Evolutionary conservation across 2,329 filamentous ascomycete species (phyloP).

Genomic region (Epichloe sp.): DNA sequence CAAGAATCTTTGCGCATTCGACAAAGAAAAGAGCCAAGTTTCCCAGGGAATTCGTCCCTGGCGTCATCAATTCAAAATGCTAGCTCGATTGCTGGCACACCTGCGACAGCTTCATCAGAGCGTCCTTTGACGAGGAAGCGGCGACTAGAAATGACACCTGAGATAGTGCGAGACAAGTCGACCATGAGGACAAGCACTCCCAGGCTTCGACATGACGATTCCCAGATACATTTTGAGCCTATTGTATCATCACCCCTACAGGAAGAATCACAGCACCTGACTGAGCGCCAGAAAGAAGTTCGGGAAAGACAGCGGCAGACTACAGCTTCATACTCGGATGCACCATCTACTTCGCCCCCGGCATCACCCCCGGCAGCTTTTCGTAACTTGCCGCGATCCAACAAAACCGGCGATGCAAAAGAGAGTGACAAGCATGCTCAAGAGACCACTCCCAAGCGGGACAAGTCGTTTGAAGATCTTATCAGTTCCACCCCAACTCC

Average conservation of each 20-base stretch:
- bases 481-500: constrained; percentile 49
- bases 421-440: constrained; percentile 15
- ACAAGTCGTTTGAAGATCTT: constrained; percentile 33
- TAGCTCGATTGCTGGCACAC: constrained; percentile 6
- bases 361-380: constrained; percentile 13
- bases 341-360: constrained; percentile 38
- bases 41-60: constrained; percentile 17
- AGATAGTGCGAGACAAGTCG: constrained; percentile 11
- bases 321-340: constrained; percentile 53
- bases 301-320: constrained; percentile 57
- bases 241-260: constrained; percentile 43
- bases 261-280: constrained; percentile 59
- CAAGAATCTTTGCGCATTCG: constrained; percentile 31
- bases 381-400: constrained; percentile 8
- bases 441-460: constrained; percentile 32
- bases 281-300: constrained; percentile 68
- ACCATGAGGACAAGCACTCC: constrained; percentile 26
- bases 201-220: constrained; percentile 63
- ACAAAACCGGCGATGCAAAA: constrained; percentile 5
- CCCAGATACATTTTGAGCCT: constrained; percentile 63
- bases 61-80: constrained; percentile 15
- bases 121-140: constrained; percentile 16
- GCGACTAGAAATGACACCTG: constrained; percentile 16
- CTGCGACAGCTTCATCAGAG: constrained; percentile 9
- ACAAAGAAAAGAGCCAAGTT: constrained; percentile 33